Base-by-base conservation (phyloP, 2,329 filamentous ascomycete species). In the Sarocladiaceae sp. region DNA sequence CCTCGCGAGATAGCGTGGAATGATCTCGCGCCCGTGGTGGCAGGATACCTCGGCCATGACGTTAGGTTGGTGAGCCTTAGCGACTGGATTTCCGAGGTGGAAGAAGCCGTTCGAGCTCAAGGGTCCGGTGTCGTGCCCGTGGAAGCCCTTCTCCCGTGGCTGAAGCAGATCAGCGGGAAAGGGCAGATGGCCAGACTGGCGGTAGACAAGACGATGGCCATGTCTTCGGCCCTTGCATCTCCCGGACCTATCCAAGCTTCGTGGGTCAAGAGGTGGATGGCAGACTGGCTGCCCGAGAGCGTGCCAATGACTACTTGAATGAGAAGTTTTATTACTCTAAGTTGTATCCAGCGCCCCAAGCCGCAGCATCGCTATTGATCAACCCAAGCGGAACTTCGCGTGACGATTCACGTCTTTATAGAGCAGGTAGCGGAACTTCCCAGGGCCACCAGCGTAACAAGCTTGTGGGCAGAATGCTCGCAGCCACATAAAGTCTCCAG, bases 1-100 rank as follows among this genome's bases (percentile, higher is more conserved):
- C 72, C 72, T 0, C 49, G 46, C 1, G 51, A 52, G 3, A 61
- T 61, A 1, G 45, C 55, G 1, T 78, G 73, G 74, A 19, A 35
- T 2, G 48, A 58, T 1, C 58, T 78, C 3, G 63, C 63, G 2
- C 57, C 60, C 0, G 60, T 64, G 0, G 56, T 77, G 12, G 58
- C 65, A 48, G 54, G 60, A 4, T 64, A 64, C 50, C 71, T 72
- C 47, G 59, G 63, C 7, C 53, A 57, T 27, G 56, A 29, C 13
- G 34, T 47, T 1, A 27, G 61, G 49, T 47, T 67, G 3, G 65
- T 77, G 1, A 48, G 57, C 7, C 59, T 74, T 21, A 47, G 54
- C 12, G 64, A 70, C 23, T 78, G 74, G 74, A 54, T 77, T 2
- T 37, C 53, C 2, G 54, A 58, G 9, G 57, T 78, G 16, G 67